A percentile compares a stretch with the other conserved stretches of the same genome.
Conservation (phyloP, 257 asterid genomes). For the Salvia rosmarinus region DNA sequence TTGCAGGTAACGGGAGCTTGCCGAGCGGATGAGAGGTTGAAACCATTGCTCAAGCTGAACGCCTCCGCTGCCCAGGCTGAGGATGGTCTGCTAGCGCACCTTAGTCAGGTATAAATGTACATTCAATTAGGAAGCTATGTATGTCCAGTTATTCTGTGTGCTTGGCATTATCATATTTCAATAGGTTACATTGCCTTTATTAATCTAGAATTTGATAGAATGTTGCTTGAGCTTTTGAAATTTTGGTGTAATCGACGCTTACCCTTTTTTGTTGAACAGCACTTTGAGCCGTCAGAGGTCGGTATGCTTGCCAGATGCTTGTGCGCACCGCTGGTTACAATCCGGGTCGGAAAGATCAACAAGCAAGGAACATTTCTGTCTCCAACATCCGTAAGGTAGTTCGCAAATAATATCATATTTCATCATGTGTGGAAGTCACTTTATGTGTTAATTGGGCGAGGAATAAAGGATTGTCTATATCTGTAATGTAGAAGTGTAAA, state of each 20-base stretch:
- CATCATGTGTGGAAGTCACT: background rate
- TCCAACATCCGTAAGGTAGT: constrained; percentile 82
- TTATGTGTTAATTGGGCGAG: background rate
- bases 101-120: constrained; percentile 62
- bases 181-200: constrained; percentile 6
- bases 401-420: constrained; percentile 17
- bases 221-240: background rate
- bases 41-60: constrained; percentile 84
- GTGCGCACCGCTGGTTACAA: constrained; percentile 87
- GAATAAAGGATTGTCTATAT: background rate
- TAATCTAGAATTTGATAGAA: background rate
- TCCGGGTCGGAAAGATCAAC: constrained; percentile 85
- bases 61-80: constrained; percentile 71
- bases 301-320: constrained; percentile 86
- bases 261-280: constrained; percentile 45
- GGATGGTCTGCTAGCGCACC: constrained; percentile 73
- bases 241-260: background rate
- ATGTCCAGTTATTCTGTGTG: background rate
- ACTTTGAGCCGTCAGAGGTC: constrained; percentile 91
- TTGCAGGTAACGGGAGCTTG: constrained; percentile 96
- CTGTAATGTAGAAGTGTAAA: background rate
- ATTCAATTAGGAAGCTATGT: background rate
- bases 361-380: constrained; percentile 70
- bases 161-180: background rate
- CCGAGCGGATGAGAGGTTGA: constrained; percentile 94